A percentile compares a stretch with the other conserved stretches of the same genome.
Conservation (phyloP, 768 basidiomycete genomes). For the Pleurotus tuber-regium region DNA sequence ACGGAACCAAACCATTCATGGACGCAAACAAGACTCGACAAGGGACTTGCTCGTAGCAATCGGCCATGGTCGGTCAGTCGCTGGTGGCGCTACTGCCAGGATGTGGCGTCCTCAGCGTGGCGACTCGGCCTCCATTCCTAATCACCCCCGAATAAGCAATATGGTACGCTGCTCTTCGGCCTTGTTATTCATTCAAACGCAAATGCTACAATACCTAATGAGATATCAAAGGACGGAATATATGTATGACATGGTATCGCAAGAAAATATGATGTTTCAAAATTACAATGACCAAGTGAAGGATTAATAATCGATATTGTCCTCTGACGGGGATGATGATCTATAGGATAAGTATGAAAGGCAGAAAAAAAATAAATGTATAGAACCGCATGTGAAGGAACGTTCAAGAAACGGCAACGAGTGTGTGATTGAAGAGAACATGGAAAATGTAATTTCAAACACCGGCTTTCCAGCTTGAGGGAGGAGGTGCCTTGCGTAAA, state of each 20-base stretch:
- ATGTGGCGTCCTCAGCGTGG: constrained; percentile 6
- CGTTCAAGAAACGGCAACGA: constrained; percentile 7
- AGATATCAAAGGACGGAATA: neutral
- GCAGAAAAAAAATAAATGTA: constrained; percentile 5
- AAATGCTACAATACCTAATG: too few species aligned
- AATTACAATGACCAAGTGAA: neutral
- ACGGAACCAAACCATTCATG: constrained; percentile 9
- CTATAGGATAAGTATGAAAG: constrained; percentile 7
- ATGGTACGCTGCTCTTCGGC: neutral
- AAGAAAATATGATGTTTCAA: neutral
- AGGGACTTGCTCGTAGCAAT: constrained; percentile 3
- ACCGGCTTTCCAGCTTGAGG: constrained; percentile 61
- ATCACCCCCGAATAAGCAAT: neutral
- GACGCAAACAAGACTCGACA: constrained; percentile 10
- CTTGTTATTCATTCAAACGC: too few species aligned
- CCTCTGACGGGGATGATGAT: neutral
- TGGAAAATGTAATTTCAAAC: constrained; percentile 16
- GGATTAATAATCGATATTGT: neutral
- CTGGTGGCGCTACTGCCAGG: constrained; percentile 11
- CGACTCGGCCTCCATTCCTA: too few species aligned
- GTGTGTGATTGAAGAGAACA: constrained; percentile 2
- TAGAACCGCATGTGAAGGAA: constrained; percentile 8
- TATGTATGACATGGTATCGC: neutral
- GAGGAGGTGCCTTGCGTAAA: constrained; percentile 42
- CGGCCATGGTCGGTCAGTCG: constrained; percentile 9